Conservation (phyloP, 2,329 filamentous ascomycete species). For the Cordyceps farinosa region DNA sequence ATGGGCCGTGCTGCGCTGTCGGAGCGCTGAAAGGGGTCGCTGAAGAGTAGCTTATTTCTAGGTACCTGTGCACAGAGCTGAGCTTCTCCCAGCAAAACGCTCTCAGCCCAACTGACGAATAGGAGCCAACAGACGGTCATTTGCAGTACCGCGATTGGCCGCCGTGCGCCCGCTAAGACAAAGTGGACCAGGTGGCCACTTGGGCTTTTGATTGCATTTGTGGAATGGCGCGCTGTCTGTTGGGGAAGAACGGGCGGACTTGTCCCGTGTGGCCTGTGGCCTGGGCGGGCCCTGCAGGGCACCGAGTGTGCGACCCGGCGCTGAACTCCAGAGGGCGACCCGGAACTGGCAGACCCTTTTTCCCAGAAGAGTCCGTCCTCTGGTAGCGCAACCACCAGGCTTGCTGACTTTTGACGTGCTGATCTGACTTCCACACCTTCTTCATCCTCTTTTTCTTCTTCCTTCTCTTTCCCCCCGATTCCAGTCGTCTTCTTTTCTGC, state of each 20-base stretch:
- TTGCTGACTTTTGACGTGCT: constrained; percentile 1
- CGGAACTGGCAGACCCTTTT: constrained; percentile 15
- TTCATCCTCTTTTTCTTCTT: constrained; percentile 4
- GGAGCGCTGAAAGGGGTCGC: background rate
- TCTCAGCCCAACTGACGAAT: constrained; percentile 5
- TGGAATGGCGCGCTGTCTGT: constrained; percentile 3
- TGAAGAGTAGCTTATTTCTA: background rate
- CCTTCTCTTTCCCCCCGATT: constrained; percentile 1
- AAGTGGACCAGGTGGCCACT: background rate
- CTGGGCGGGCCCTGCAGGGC: background rate
- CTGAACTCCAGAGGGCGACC: background rate
- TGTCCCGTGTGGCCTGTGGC: background rate
- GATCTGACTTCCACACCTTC: constrained; percentile 15
- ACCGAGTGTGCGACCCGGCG: constrained; percentile 1
- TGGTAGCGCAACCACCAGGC: constrained; percentile 8
- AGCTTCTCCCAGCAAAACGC: background rate
- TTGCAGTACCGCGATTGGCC: constrained; percentile 1
- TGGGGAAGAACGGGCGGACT: background rate
- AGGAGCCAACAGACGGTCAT: constrained; percentile 8
- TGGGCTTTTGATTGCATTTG: constrained; percentile 11
- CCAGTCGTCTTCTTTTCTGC: constrained; percentile 2
- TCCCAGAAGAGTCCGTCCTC: constrained; percentile 6
- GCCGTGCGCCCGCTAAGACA: background rate
- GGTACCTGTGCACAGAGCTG: background rate
- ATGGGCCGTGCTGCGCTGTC: background rate